Base-by-base conservation (phyloP, 495 filamentous ascomycete genomes). In the Ramalina peruviana region DNA sequence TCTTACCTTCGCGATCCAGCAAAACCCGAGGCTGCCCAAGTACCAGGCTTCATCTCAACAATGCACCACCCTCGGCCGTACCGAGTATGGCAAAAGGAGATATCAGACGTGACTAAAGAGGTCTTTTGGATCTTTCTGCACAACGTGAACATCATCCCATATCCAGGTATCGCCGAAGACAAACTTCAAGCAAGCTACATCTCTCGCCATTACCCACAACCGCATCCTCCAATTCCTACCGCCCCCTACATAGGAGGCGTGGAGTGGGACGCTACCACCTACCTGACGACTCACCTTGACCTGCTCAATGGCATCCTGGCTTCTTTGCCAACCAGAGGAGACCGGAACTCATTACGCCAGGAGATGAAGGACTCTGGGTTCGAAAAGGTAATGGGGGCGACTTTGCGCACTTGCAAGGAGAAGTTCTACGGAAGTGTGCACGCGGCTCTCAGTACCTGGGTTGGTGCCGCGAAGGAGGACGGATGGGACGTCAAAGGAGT, bases 101-200 rank as follows among this genome's bases (percentile, higher is more conserved):
- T 90, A 16, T 79, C 78, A 45, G 86, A 83, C 55, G 88, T 97
- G 40, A 94, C 87, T 33, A 97, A 97, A 65, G 92, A 98, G 63
- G 92, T 97, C 25, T 98, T 98, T 64, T 98, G 92, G 92, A 98
- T 98, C 60, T 98, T 97, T 67, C 72, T 96, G 48, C 92, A 98
- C 61, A 81, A 89, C 50, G 68, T 90, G 43, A 97, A 97, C 56
- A 81, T 96, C 51, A 76, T 98, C 46, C 78, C 86, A 3, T 60
- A 67, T 37, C 58, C 62, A 42, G 58, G 64, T 39, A 54, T 61
- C 43, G 63, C 67, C 13, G 9, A 17, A 10, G 33, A 36, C n/a
- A 57, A 62, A 16, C 30, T 61, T 11, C 55, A 61, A 43, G 60
- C 56, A 9, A 59, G 54, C 44, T 90, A 88, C 68, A 73, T 76